These are phyloP conservation scores for Candida labiduridarum DNA, from an alignment of 1,139 yeast species.

Conservation along the genomic window DNA sequence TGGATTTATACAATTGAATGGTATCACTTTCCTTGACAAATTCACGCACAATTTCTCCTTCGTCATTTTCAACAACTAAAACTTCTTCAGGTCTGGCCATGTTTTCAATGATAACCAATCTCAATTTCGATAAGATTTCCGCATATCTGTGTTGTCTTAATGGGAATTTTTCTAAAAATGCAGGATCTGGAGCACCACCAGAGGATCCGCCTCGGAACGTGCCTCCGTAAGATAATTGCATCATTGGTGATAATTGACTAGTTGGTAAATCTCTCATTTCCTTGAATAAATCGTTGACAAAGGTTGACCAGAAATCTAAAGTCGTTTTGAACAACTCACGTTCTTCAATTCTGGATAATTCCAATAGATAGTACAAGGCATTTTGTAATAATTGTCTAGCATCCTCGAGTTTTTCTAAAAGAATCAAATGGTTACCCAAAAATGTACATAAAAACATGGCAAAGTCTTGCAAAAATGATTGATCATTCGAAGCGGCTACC, in stretches of 20 bases:
- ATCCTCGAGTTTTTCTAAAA: slow-evolving; percentile 68
- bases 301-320: slow-evolving; percentile 88
- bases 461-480: slow-evolving; percentile 91
- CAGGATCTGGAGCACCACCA: slow-evolving; percentile 89
- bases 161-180: slow-evolving; percentile 70
- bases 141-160: slow-evolving; percentile 84
- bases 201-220: slow-evolving; percentile 48
- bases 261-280: slow-evolving; percentile 84
- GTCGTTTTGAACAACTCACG: slow-evolving; percentile 95
- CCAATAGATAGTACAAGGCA: slow-evolving; percentile 80
- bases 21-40: slow-evolving; percentile 97
- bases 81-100: slow-evolving; percentile 99
- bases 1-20: slow-evolving; percentile 88
- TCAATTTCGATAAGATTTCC: slow-evolving; percentile 72
- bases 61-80: slow-evolving; percentile 94
- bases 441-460: slow-evolving; percentile 92
- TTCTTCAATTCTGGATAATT: slow-evolving; percentile 88
- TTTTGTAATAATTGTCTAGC: slow-evolving; percentile 63
- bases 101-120: slow-evolving; percentile 90
- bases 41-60: slow-evolving; percentile 97
- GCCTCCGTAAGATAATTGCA: slow-evolving; percentile 65
- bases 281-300: slow-evolving; percentile 77
- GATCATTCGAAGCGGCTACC: slow-evolving; percentile 79
- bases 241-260: slow-evolving; percentile 69
- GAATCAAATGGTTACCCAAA: slow-evolving; percentile 70